Evolutionary conservation across 129 eudicot genomes (phyloP), one percentile per base, ranked within the genome.

Genomic region (Erigeron canadensis): DNA sequence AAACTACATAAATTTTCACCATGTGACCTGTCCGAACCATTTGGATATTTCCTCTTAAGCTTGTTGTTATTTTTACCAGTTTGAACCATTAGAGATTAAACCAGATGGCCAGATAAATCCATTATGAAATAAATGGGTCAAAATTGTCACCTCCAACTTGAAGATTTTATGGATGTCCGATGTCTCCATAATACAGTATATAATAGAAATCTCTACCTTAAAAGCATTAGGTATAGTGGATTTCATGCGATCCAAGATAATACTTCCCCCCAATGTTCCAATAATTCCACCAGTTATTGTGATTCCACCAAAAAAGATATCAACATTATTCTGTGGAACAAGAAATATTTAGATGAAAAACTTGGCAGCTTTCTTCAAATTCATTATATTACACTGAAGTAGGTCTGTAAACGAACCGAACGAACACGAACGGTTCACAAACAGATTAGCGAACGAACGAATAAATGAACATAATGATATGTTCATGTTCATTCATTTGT

Each of bases 161-260:
- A 51, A 51, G 57, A 51, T 3, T 51, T 8, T 6, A 8, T 5
- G 57, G 22, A 51, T 51, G 57, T n/a, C 15, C 7, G 57, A 51
- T 51, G 57, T 48, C 17, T 34, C 7, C 55, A 50, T n/a, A n/a
- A n/a, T n/a, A n/a, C 34, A 74, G 40, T 28, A 28, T 18, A 39
- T 21, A 65, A 73, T n/a, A 0, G 6, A 53, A 46, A 39, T 47
- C 34, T 40, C 18, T 82, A 89, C 98, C 97, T 94, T 94, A 79
- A 94, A 94, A 38, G 98, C 98, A 79, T 94, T 94, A 47, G 95
- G 79, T 50, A 94, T 81, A 46, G 98, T 89, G 63, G 97, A 81
- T n/a, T n/a, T n/a, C n/a, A n/a, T n/a, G n/a, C n/a, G n/a, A n/a
- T n/a, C n/a, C n/a, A n/a, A n/a, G n/a, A 34, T 51, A 65, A 77